Evolutionary conservation across 805 yeast species (phyloP), one percentile per base, ranked within the genome.

Genomic region (Candida succiphila): DNA sequence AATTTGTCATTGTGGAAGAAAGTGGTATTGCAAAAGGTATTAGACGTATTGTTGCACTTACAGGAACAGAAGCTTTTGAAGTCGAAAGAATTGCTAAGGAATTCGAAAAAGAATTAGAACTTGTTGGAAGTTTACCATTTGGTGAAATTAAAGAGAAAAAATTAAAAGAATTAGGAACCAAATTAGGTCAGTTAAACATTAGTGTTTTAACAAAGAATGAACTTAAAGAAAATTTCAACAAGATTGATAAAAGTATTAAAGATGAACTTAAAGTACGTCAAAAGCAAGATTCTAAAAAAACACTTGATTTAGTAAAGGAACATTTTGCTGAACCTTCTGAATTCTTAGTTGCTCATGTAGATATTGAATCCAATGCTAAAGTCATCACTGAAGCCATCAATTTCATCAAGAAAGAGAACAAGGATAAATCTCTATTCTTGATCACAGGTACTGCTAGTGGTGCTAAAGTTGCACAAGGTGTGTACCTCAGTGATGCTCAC

Each of bases 21-120:
- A 75, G 85, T 43, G 97, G 98, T 61, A 92, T 92, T 58, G 97
- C 98, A 40, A 92, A 92, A 66, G 99, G 99, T 62, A 86, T 87
- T 42, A 78, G 99, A 65, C 85, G 99, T 70, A 83, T 92, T 56
- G 96, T 92, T 37, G 97, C 96, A 19, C 95, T 92, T 33, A 83
- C 96, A 14, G 97, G 97, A 31, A 66, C 74, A 34, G 94, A 78
- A 43, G 97, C 98, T 13, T 77, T 74, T 48, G 89, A 78, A 48
- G 96, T 87, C 33, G 96, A 92, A 68, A 72, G 84, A 55, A 55
- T 80, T 43, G 96, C 96, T 33, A 50, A 54, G 20, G 89, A 80
- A 37, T 89, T 78, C 52, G 77, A 69, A 23, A 65, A 62, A 31
- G 67, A 71, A 32, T 69, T 92, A 40, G 71, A 63, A 30, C 66